phyloP scores from a whole-genome alignment of 2,329 filamentous ascomycete genomes.

The Ascochyta viciae-villosae region DNA sequence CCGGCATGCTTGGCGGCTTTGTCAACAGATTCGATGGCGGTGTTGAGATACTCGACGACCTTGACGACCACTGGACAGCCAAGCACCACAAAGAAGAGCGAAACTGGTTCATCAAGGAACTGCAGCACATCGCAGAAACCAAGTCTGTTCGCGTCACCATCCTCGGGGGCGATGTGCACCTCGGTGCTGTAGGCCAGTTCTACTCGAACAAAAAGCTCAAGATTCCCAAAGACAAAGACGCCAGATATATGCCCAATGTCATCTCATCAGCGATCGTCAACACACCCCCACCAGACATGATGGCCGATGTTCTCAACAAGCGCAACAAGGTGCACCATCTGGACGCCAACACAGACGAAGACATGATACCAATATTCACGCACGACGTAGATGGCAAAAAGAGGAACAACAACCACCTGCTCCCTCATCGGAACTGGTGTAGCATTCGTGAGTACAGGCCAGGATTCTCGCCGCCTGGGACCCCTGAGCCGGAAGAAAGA shows the following conservation, averaged over 20 bases:
- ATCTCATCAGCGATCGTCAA: slow-evolving; percentile 96
- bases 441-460: slow-evolving; percentile 86
- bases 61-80: slow-evolving; percentile 97
- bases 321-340: slow-evolving; percentile 78
- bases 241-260: slow-evolving; percentile 95
- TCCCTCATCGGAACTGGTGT: slow-evolving; percentile 95
- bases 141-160: slow-evolving; percentile 93
- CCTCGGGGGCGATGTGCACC: slow-evolving; percentile 90
- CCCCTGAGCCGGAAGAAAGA: slow-evolving; percentile 52
- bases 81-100: slow-evolving; percentile 93
- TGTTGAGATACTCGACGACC: slow-evolving; percentile 87
- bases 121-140: slow-evolving; percentile 91
- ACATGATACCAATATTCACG: slow-evolving; percentile 93
- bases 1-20: slow-evolving; percentile 78
- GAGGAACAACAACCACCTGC: slow-evolving; percentile 87
- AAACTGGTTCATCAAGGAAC: slow-evolving; percentile 82
- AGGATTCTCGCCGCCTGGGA: slow-evolving; percentile 69
- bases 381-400: slow-evolving; percentile 88
- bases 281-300: slow-evolving; percentile 81
- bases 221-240: slow-evolving; percentile 86
- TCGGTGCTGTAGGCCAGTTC: slow-evolving; percentile 92
- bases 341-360: slow-evolving; percentile 80
- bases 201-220: slow-evolving; percentile 81
- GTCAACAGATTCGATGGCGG: slow-evolving; percentile 91
- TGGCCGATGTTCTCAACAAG: slow-evolving; percentile 92